A percentile compares a stretch with the other conserved stretches of the same genome.
Conservation (phyloP, 1,284 basidiomycete species). For the Sanghuangporus weigelae region DNA sequence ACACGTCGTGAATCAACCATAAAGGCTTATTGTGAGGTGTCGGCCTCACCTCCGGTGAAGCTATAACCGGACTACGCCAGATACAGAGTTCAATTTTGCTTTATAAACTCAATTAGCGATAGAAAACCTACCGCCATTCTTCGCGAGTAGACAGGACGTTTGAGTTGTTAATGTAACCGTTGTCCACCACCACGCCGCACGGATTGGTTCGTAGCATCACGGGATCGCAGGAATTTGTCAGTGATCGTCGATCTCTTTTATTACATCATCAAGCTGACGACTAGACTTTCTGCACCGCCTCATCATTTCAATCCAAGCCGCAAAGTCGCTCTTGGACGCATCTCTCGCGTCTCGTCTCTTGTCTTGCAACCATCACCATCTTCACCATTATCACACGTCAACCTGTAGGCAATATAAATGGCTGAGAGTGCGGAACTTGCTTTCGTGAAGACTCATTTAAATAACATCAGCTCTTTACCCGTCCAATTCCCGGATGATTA, state of each 20-base stretch:
- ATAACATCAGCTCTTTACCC: conserved; percentile 62
- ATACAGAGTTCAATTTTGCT: too few species aligned
- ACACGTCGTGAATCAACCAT: neutral
- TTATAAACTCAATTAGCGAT: neutral
- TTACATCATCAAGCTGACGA: neutral
- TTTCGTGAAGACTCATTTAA: conserved; percentile 71
- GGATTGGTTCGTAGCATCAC: neutral
- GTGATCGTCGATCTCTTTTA: neutral
- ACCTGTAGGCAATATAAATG: conserved; percentile 27
- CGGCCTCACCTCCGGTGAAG: conserved; percentile 51
- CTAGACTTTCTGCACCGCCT: conserved; percentile 4
- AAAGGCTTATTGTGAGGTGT: neutral
- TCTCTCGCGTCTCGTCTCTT: neutral
- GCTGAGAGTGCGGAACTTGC: conserved; percentile 65
- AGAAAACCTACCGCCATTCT: conserved; percentile 19
- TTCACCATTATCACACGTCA: neutral
- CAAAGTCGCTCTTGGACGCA: neutral
- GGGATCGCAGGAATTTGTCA: neutral
- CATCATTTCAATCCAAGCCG: conserved; percentile 8
- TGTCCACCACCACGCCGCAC: neutral
- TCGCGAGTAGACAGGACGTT: neutral
- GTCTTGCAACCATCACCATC: neutral
- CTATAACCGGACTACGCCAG: conserved; percentile 50
- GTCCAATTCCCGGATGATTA: conserved; percentile 72
- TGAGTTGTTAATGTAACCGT: neutral